Evolutionary conservation across 2,329 filamentous ascomycete species (phyloP), one percentile per base, ranked within the genome.

Genomic region (Penicillium janthinellum): DNA sequence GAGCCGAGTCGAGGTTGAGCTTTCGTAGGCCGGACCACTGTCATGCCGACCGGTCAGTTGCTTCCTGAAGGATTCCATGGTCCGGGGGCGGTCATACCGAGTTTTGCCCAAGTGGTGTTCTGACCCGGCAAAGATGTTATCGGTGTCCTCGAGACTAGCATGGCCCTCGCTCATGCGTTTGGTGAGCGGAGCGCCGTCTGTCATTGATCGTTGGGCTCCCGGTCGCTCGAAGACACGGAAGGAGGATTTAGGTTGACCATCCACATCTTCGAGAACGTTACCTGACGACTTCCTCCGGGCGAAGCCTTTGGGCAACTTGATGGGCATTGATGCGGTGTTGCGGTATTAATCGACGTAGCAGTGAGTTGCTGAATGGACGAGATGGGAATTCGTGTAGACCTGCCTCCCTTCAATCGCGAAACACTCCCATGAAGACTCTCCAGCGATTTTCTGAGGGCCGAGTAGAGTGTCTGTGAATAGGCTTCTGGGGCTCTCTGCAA

Each of bases 161-260:
- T 65, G 75, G 64, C 66, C 76, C 65, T 70, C 68, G 45, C 66
- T 71, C 58, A 72, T 67, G 35, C 69, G 70, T 60, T 76, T 78
- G 28, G 66, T 68, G 35, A 77, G 59, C 4, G 69, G 63, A 48
- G 69, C 73, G n/a, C 75, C 76, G 52, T 77, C 74, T 56, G 78
- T 78, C 62, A 78, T 74, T 14, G 79, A 79, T 63, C 76, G 78
- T 48, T 70, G 69, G 41, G 38, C n/a, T 20, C 72, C 70, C 15
- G 81, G 79, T 59, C 83, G 78, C 63, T 84, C 82, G 57, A 85
- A 77, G 45, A 86, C 83, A 22, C 79, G 77, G 68, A 85, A 85
- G n/a, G 82, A 83, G 22, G 81, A 71, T 53, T 76, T 75, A 14
- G 70, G 70, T 34, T 75, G 70, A 28, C 73, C 72, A 58, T 75